Base-by-base conservation (phyloP, 2,329 filamentous ascomycete species). In the Phialemonium atrogriseum region DNA sequence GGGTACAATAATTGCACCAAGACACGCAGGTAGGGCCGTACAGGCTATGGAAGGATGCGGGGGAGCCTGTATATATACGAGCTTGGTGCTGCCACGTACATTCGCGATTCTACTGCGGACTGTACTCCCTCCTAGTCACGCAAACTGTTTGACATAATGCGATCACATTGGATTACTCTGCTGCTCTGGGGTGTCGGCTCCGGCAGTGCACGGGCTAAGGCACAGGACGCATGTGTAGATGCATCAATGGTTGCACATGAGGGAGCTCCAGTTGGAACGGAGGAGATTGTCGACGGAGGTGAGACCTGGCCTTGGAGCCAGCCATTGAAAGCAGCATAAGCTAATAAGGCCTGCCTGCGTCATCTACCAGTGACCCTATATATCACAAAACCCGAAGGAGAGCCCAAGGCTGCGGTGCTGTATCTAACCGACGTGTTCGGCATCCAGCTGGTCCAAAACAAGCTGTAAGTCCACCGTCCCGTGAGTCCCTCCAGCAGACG, bases 341-440 rank as follows among this genome's bases (percentile, higher is more conserved):
- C 20, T 11, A 22, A 8, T 11, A 22, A 8, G 20, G 8, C 20
- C 8, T 22, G 20, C 20, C 20, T 8, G 8, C 20, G 20, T 11
- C 20, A 7, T 22, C 20, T 8, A 22, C 7, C 11, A 22, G 28
- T 24, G n/a, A 30, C 19, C 4, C 14, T 30, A 3, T 30, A 30
- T 12, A 18, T 30, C 15, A 23, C 28, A 16, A 22, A 30, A 21
- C 19, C 28, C 17, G 21, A 18, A 7, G 22, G 28, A 19, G 24
- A 23, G 13, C 28, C 28, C 13, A 30, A 24, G 18, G 28, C 19
- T 9, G 49, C 44, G 1, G 40, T 52, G 10, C 27, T 52, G 7
- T 47, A 45, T 29, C 41, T 52, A 7, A 47, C 46, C 13, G 50
- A 54, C 27, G 44, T 51, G 7, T 51, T 46, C 25, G 50, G 49